Percentiles rank a stretch among this genome's conserved stretches.
phyloP scores from a whole-genome alignment of 1,284 basidiomycete species.

The Rhodotorula mucilaginosa region DNA sequence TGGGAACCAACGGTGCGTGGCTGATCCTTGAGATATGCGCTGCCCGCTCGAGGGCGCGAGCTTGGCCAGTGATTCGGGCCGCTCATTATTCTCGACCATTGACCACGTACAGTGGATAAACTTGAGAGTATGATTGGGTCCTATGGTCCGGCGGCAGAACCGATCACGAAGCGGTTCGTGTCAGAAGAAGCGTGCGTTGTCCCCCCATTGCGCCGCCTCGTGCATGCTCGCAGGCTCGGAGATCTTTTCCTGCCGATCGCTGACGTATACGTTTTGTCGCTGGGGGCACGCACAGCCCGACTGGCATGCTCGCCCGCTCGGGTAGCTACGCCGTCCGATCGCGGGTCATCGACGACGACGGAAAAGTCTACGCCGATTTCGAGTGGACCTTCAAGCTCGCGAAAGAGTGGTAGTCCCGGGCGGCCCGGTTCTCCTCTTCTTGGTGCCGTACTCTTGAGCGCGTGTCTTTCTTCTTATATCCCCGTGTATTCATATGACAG shows the following conservation, averaged over 20 bases:
- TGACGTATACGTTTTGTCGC: not conserved
- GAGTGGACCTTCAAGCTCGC: slow-evolving; percentile 76
- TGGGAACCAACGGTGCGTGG: slow-evolving; percentile 54
- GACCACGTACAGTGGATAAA: slow-evolving; percentile 65
- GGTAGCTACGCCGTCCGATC: slow-evolving; percentile 73
- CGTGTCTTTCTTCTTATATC: too few relatives aligned
- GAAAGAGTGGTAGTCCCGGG: slow-evolving; percentile 73
- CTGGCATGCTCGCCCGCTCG: slow-evolving; percentile 73
- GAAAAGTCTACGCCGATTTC: slow-evolving; percentile 67
- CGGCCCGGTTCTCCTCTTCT: too few relatives aligned
- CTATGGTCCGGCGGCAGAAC: slow-evolving; percentile 65
- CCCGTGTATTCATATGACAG: too few relatives aligned
- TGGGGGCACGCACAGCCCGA: slow-evolving; percentile 59
- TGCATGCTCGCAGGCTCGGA: not conserved
- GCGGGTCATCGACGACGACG: slow-evolving; percentile 79
- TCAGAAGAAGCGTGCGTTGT: slow-evolving; percentile 46
- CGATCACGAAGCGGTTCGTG: slow-evolving; percentile 51
- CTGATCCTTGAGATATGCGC: slow-evolving; percentile 43
- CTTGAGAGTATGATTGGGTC: slow-evolving; percentile 87
- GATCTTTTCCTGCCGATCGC: not conserved
- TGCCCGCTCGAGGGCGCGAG: slow-evolving; percentile 23
- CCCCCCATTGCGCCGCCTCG: too few relatives aligned
- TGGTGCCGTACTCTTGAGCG: too few relatives aligned
- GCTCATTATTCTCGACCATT: slow-evolving; percentile 38
- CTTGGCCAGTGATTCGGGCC: not conserved